Evolutionary conservation across 306 rosid species (phyloP).

Genomic region (Canavalia ensiformis): DNA sequence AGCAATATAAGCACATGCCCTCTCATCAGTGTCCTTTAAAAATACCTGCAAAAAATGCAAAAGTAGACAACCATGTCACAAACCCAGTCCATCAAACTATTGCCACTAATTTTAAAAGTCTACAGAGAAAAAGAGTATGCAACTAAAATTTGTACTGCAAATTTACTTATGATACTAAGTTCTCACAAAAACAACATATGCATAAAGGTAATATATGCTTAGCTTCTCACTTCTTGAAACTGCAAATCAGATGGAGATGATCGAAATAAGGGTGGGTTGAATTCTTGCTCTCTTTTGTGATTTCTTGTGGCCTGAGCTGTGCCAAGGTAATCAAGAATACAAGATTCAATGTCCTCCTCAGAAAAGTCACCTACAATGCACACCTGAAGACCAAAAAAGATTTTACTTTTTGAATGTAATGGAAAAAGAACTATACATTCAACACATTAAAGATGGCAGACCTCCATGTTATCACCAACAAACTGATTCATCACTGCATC

Average conservation of each 20-base stretch:
- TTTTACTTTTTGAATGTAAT: conserved; percentile 41
- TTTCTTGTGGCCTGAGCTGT: conserved; percentile 70
- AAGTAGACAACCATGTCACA: conserved; percentile 46
- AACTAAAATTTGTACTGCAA: conserved; percentile 8
- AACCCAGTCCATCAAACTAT: conserved; percentile 17
- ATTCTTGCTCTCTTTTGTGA: conserved; percentile 50
- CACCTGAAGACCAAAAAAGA: conserved; percentile 64
- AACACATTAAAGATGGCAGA: conserved; percentile 48
- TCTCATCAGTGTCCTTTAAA: conserved; percentile 95
- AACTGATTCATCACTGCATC: conserved; percentile 95
- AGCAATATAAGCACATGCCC: conserved; percentile 99
- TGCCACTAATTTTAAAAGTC: conserved; percentile 17
- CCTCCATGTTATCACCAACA: conserved; percentile 98
- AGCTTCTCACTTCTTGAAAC: conserved; percentile 87
- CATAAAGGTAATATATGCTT: conserved; percentile 37
- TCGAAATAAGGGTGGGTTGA: conserved; percentile 74
- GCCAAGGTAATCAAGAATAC: conserved; percentile 96
- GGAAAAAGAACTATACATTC: conserved; percentile 32
- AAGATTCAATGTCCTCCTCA: conserved; percentile 90
- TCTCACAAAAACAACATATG: conserved; percentile 9
- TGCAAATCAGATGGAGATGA: conserved; percentile 77
- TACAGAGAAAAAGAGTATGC: not conserved
- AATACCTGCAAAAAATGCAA: conserved; percentile 68
- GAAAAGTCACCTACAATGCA: conserved; percentile 92
- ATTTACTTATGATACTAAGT: not conserved